phyloP scores from a whole-genome alignment of 768 basidiomycete genomes.

The Tephrocybe sp. region DNA sequence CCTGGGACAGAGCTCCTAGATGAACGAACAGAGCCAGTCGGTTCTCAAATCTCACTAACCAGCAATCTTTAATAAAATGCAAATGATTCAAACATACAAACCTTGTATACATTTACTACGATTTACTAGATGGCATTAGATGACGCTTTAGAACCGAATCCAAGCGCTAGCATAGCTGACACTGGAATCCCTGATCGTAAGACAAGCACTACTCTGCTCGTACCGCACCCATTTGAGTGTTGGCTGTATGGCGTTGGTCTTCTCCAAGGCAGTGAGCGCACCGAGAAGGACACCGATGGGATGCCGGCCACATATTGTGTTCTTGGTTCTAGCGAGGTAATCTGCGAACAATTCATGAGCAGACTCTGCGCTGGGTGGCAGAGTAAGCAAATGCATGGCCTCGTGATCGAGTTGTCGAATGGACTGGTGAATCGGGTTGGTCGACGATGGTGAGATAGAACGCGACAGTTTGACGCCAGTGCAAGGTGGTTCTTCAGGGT shows the following conservation, averaged over 20 bases:
- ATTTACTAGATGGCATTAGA: neutral
- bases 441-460: constrained; percentile 34
- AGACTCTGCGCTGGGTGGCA: constrained; percentile 52
- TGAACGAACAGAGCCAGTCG: constrained; percentile 50
- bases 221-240: constrained; percentile 85
- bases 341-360: constrained; percentile 64
- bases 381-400: constrained; percentile 72
- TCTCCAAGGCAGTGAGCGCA: constrained; percentile 62
- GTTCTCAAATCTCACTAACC: constrained; percentile 42
- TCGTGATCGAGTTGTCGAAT: constrained; percentile 86
- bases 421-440: constrained; percentile 77
- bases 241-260: constrained; percentile 30
- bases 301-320: constrained; percentile 97
- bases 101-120: constrained; percentile 4
- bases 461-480: constrained; percentile 54
- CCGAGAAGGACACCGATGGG: constrained; percentile 93
- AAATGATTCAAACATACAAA: neutral
- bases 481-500: constrained; percentile 58
- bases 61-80: constrained; percentile 36
- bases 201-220: constrained; percentile 85
- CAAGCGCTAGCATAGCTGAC: constrained; percentile 97
- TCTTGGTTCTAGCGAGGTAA: constrained; percentile 75
- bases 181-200: constrained; percentile 73
- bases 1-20: constrained; percentile 62
- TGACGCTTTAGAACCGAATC: constrained; percentile 50